Evolutionary conservation across 495 filamentous ascomycete genomes (phyloP).

Genomic region (Clohesyomyces aquaticus): DNA sequence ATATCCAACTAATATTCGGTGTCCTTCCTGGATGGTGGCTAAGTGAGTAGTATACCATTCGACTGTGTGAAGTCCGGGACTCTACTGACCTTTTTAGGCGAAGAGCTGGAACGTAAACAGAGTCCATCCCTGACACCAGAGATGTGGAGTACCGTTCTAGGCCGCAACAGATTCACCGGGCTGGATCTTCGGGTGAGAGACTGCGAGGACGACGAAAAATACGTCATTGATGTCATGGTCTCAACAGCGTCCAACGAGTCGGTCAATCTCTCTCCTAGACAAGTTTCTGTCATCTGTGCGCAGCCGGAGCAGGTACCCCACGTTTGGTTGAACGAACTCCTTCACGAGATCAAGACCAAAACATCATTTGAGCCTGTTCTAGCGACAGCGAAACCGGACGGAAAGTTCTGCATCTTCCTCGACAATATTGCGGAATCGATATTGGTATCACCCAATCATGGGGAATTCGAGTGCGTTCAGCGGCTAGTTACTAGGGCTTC

Average conservation of each 20-base stretch:
- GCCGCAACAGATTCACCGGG: constrained; percentile 6
- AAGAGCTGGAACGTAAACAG: background rate
- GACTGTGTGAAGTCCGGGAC: no score
- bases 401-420: constrained; percentile 3
- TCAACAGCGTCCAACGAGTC: background rate
- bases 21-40: constrained; percentile 20
- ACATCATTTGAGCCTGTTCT: background rate
- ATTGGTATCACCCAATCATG: background rate
- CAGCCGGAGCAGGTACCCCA: background rate
- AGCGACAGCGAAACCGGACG: background rate
- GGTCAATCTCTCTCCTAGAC: background rate
- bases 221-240: background rate
- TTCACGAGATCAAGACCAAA: background rate
- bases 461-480: background rate
- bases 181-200: constrained; percentile 3
- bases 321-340: background rate
- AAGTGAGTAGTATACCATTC: no score
- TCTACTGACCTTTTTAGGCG: no score
- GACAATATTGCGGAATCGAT: background rate
- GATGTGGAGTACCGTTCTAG: constrained; percentile 1
- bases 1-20: constrained; percentile 12
- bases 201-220: constrained; percentile 5
- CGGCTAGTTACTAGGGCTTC: background rate
- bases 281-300: background rate
- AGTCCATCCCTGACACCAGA: constrained; percentile 1